A percentile compares a stretch with the other conserved stretches of the same genome.
phyloP scores from a whole-genome alignment of 495 filamentous ascomycete species.

The Lophiotrema nucula region DNA sequence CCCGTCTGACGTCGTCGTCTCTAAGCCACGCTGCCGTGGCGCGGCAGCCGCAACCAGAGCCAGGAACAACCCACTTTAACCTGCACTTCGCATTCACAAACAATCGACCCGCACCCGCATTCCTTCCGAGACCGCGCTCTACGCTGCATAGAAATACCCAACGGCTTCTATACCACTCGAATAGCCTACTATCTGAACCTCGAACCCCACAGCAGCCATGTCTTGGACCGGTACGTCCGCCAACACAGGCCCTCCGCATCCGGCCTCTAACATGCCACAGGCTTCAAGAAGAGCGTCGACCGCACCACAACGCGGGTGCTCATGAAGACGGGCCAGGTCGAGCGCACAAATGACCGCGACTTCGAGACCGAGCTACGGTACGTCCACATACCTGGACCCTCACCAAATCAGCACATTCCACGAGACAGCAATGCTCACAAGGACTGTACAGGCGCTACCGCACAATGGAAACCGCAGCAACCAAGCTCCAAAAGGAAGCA shows the following conservation, averaged over 20 bases:
- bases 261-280: conserved; percentile 44
- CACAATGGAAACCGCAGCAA: conserved; percentile 91
- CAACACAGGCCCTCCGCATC: background rate
- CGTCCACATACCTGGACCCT: conserved; percentile 23
- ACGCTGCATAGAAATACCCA: background rate
- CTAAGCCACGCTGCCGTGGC: background rate
- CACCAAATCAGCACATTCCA: background rate
- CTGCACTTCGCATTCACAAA: background rate
- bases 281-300: conserved; percentile 99
- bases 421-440: background rate
- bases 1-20: too few species aligned
- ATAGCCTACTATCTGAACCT: too few species aligned
- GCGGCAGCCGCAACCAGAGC: conserved; percentile 1
- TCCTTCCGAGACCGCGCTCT: background rate
- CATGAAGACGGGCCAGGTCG: conserved; percentile 99
- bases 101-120: background rate
- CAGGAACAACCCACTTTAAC: background rate
- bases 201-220: conserved; percentile 45
- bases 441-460: conserved; percentile 68
- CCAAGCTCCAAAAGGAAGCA: conserved; percentile 91
- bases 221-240: conserved; percentile 56
- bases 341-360: conserved; percentile 95
- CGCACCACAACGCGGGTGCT: conserved; percentile 98
- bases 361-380: conserved; percentile 97
- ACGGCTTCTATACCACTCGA: too few species aligned